A percentile compares a stretch with the other conserved stretches of the same genome.
phyloP scores from a whole-genome alignment of 352 stramenopile genomes.

The Albugo candida region DNA sequence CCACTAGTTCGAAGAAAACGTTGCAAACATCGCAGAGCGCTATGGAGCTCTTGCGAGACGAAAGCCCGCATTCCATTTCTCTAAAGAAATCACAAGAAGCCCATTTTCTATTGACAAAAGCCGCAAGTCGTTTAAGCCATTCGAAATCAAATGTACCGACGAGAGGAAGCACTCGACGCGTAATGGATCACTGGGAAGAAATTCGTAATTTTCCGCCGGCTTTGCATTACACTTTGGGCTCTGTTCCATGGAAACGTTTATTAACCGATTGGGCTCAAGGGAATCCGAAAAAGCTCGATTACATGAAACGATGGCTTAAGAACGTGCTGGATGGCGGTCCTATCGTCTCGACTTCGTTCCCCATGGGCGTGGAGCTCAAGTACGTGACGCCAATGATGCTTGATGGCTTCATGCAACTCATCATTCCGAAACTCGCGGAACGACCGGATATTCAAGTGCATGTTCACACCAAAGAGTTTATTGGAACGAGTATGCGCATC shows the following conservation, averaged over 20 bases:
- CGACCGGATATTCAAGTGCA: slow-evolving; percentile 69
- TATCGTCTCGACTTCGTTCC: slow-evolving; percentile 74
- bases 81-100: slow-evolving; percentile 40
- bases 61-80: too few species aligned
- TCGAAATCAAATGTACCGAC: slow-evolving; percentile 48
- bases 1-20: neutral
- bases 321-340: slow-evolving; percentile 70
- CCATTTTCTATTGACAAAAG: slow-evolving; percentile 54
- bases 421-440: slow-evolving; percentile 75
- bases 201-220: slow-evolving; percentile 66
- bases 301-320: slow-evolving; percentile 79
- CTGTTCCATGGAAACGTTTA: slow-evolving; percentile 70
- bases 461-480: slow-evolving; percentile 81
- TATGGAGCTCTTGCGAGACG: neutral
- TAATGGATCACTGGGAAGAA: slow-evolving; percentile 80
- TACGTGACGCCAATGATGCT: slow-evolving; percentile 82
- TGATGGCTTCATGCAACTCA: slow-evolving; percentile 77
- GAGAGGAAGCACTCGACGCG: slow-evolving; percentile 55
- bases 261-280: slow-evolving; percentile 74
- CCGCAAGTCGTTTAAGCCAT: slow-evolving; percentile 31
- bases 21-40: too few species aligned
- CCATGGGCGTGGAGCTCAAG: slow-evolving; percentile 77
- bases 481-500: slow-evolving; percentile 79
- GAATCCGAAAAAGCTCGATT: slow-evolving; percentile 81
- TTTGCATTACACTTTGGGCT: slow-evolving; percentile 71